Percentiles rank a stretch among this genome's conserved stretches.
These are phyloP conservation scores for Penicillium sp. DNA, from an alignment of 2,329 filamentous ascomycete genomes.

Conservation along the genomic window DNA sequence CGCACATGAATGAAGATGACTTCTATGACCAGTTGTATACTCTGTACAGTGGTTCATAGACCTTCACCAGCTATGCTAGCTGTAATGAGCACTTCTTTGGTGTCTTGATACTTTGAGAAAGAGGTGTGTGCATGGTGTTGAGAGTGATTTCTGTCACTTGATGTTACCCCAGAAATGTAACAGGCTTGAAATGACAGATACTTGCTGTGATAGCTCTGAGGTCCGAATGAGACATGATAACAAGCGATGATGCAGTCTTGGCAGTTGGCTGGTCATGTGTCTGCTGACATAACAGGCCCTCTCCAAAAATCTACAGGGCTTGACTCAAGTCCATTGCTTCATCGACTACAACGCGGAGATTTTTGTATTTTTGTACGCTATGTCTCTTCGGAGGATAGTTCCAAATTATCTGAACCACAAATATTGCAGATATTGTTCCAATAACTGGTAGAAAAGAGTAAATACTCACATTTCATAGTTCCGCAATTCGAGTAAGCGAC, in stretches of 20 bases:
- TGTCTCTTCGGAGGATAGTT: background rate
- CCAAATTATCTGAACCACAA: no score
- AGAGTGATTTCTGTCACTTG: no score
- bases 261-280: background rate
- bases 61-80: no score
- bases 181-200: background rate
- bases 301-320: conserved; percentile 2
- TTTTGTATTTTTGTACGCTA: background rate
- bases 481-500: conserved; percentile 15
- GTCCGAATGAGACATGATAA: background rate
- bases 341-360: background rate
- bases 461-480: conserved; percentile 1
- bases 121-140: no score
- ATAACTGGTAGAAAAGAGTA: background rate
- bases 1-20: background rate
- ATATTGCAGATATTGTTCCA: background rate
- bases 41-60: background rate
- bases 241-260: background rate
- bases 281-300: conserved; percentile 7
- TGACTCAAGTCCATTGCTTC: background rate
- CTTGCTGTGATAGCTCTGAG: background rate
- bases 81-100: background rate
- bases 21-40: background rate
- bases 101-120: background rate
- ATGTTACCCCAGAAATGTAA: no score